Base-by-base conservation (phyloP, 2,329 filamentous ascomycete species). In the Colletotrichum phormii region DNA sequence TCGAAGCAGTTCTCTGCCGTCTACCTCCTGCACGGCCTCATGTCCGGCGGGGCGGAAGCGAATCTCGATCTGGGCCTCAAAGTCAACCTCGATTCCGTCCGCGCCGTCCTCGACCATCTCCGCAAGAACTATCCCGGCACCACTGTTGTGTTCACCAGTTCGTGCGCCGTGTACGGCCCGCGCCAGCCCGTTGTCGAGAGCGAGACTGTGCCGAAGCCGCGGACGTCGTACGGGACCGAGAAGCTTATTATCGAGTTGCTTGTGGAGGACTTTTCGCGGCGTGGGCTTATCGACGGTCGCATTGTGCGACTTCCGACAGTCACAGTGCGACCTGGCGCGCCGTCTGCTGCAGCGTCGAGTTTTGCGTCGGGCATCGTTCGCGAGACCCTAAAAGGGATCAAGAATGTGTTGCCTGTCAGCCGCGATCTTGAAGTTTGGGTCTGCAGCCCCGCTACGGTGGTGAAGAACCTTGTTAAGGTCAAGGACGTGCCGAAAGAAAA, bases 1-100 rank as follows among this genome's bases (percentile, higher is more conserved):
- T 75, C 76, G 0, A 77, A 69, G 18, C 59, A 53, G 22, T 82
- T 87, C 9, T 80, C 86, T 37, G 84, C 85, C 15, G 85, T 89
- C 51, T 92, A 90, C 78, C 85, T 91, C 61, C 86, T 92, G 71
- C 90, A 92, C 76, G 90, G 90, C 53, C 89, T 91, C 80, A 92
- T 92, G 90, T 91, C 89, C 0, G 86, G 86, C 26, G 90, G 89
- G 7, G 86, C 89, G 13, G 90, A 92, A 81, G 88, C 87, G 15
- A 88, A 91, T 64, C 81, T 90, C 82, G 79, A 89, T 82, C 76
- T 86, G 81, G 71, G 90, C 0, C 84, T 90, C 72, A 84, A 82
- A 55, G 89, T 91, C 66, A 91, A 91, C 76, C 83, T 90, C 58
- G 89, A 91, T 74, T 87, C 87, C 2, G 89, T 89, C 2, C 84